phyloP scores from a whole-genome alignment of 2,329 filamentous ascomycete species.

The Ciborinia camelliae region DNA sequence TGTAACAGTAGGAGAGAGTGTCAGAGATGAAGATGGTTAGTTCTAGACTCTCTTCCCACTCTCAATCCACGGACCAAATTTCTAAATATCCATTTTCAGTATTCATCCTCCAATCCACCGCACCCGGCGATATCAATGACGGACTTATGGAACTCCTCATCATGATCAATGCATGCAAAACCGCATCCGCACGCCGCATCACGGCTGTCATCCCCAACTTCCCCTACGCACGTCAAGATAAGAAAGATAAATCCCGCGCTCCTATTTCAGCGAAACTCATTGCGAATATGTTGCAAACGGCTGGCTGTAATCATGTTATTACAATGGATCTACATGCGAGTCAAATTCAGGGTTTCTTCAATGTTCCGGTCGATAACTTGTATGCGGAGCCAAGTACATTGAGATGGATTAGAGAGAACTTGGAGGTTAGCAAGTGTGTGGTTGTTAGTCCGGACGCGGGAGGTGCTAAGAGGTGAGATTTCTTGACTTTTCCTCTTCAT shows the following conservation, averaged over 20 bases:
- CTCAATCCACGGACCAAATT: neutral
- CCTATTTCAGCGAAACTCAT: conserved; percentile 95
- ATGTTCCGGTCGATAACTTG: conserved; percentile 70
- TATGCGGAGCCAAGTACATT: conserved; percentile 92
- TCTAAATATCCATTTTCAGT: conserved; percentile 48
- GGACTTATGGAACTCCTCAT: conserved; percentile 97
- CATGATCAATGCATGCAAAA: conserved; percentile 95
- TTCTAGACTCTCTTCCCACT: neutral
- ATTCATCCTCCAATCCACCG: conserved; percentile 94
- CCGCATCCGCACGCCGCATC: conserved; percentile 81
- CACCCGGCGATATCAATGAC: conserved; percentile 95
- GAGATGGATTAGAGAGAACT: conserved; percentile 85
- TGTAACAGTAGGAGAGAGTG: conserved; percentile 92
- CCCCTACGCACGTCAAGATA: conserved; percentile 94
- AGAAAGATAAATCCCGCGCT: conserved; percentile 95
- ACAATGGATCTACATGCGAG: conserved; percentile 95
- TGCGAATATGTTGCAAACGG: conserved; percentile 95
- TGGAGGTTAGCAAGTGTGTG: conserved; percentile 77
- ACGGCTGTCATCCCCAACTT: conserved; percentile 96
- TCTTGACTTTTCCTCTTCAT: neutral
- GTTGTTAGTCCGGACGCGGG: conserved; percentile 95
- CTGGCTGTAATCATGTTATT: conserved; percentile 88
- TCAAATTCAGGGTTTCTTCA: conserved; percentile 96
- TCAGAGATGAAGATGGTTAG: conserved; percentile 86
- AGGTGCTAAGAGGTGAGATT: conserved; percentile 74